These are phyloP conservation scores for Epichloe amarillans DNA, from an alignment of 2,329 filamentous ascomycete species.

Conservation along the genomic window DNA sequence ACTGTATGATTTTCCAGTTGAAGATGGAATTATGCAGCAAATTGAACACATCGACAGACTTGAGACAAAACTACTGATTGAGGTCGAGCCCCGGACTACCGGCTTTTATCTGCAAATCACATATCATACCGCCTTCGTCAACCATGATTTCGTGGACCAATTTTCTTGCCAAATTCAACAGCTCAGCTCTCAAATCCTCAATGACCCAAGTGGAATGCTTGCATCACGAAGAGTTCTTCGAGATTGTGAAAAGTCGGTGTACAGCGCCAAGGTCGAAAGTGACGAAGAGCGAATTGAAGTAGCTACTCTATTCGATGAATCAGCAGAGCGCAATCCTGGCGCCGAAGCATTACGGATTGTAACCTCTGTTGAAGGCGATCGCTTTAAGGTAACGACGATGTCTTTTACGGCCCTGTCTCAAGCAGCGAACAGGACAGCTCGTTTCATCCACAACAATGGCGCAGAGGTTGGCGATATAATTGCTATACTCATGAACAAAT, in stretches of 20 bases:
- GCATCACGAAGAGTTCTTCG: slow-evolving; percentile 12
- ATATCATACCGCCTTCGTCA: slow-evolving; percentile 34
- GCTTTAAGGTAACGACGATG: slow-evolving; percentile 26
- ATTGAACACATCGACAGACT: slow-evolving; percentile 53
- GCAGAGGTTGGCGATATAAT: slow-evolving; percentile 43
- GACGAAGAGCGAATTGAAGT: slow-evolving; percentile 3
- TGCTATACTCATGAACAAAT: slow-evolving; percentile 70
- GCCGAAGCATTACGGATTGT: slow-evolving; percentile 54
- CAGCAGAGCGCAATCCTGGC: slow-evolving; percentile 34
- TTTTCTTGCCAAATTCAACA: slow-evolving; percentile 49
- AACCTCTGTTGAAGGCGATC: slow-evolving; percentile 13
- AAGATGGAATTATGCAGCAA: slow-evolving; percentile 31
- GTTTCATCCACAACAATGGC: slow-evolving; percentile 33
- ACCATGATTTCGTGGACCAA: slow-evolving; percentile 37
- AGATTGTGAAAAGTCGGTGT: slow-evolving; percentile 29
- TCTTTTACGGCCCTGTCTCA: slow-evolving; percentile 54
- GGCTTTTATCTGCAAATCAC: slow-evolving; percentile 32
- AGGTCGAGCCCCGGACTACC: slow-evolving; percentile 51
- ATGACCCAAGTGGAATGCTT: slow-evolving; percentile 12
- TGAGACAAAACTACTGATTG: slow-evolving; percentile 64
- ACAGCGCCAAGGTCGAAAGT: slow-evolving; percentile 27
- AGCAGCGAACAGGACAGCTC: slow-evolving; percentile 49
- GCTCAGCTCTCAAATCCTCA: slow-evolving; percentile 25
- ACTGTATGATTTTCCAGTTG: slow-evolving; percentile 25
- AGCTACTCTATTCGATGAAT: slow-evolving; percentile 31